Evolutionary conservation across 495 filamentous ascomycete species (phyloP), one percentile per base, ranked within the genome.

Genomic region (Podospora pseudopauciseta): DNA sequence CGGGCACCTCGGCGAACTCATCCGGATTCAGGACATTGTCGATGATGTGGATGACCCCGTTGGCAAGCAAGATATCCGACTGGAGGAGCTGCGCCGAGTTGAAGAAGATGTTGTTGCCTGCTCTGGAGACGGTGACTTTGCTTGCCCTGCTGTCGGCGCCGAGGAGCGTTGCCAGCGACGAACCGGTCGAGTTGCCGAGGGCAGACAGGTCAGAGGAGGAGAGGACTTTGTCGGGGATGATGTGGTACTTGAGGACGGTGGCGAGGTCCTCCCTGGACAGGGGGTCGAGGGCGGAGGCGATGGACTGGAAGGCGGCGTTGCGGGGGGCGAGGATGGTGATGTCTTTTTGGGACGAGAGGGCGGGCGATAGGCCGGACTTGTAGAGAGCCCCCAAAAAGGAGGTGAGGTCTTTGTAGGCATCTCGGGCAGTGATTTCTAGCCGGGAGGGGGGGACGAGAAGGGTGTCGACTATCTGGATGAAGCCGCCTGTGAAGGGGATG

Each of bases 21-120:
- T 83, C 77, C 20, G 86, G 88, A 79, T 88, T 89, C 64, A 90
- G 76, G 32, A 89, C 86, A 79, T 74, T 76, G 73, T 89, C 85
- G 69, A 90, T 85, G 44, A 89, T 80, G 74, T 91, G 89, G 3
- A 91, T 74, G 16, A 91, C 87, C 68, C 89, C 89, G 64, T 89
- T 90, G n/a, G 80, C 77, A 60, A 90, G 70, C 0, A 92, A 81
- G 27, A 91, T 80, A 71, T 91, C 84, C 1, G 85, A 71, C 34
- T 77, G 69, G 11, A 89, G 70, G n/a, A 92, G 78, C 65, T 83
- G 78, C 0, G 88, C 84, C 11, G 75, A 74, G 73, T 86, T 83
- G 68, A 81, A 77, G 66, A 77, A 84, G 27, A 81, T 19, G 64
- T 67, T 72, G 65, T 73, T 71, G 26, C 68, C 73, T n/a, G 66